Percentiles rank a stretch among this genome's conserved stretches.
These are phyloP conservation scores for Mallotus nudiflorus DNA, from an alignment of 345 rosid genomes.

Conservation along the genomic window DNA sequence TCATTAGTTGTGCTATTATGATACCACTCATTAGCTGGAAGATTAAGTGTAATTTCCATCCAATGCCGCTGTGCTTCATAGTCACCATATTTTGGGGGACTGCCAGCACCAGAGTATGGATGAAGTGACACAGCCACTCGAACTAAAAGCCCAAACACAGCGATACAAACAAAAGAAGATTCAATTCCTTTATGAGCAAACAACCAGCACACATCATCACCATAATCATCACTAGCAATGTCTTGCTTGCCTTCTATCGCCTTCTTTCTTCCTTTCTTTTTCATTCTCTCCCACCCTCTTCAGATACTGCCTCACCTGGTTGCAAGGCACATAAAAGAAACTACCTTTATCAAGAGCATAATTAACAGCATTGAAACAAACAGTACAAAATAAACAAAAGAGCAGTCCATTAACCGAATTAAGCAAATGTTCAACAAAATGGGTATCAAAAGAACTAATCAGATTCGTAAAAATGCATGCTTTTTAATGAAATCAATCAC, in stretches of 20 bases:
- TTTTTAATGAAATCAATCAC: too few species aligned
- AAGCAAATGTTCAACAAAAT: too few species aligned
- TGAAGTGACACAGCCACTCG: conserved; percentile 69
- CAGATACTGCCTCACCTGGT: background rate
- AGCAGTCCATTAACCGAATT: too few species aligned
- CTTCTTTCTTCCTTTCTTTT: conserved; percentile 27
- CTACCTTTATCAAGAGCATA: too few species aligned
- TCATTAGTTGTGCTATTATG: conserved; percentile 64
- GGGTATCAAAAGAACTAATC: too few species aligned
- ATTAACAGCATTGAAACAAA: too few species aligned
- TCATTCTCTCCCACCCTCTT: conserved; percentile 19
- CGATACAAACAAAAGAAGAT: conserved; percentile 48
- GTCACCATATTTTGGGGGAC: conserved; percentile 83
- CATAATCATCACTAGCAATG: conserved; percentile 8
- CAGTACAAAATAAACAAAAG: too few species aligned
- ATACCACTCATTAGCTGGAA: conserved; percentile 69
- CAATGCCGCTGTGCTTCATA: conserved; percentile 97
- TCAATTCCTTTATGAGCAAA: conserved; percentile 42
- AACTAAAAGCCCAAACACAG: conserved; percentile 65
- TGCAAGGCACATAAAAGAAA: too few species aligned
- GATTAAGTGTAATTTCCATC: conserved; percentile 96
- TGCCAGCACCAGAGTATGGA: conserved; percentile 81
- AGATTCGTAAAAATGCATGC: too few species aligned
- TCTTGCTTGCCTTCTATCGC: conserved; percentile 13
- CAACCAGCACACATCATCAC: conserved; percentile 42